Evolutionary conservation across 768 basidiomycete species (phyloP).

Genomic region (Pholiota molesta): DNA sequence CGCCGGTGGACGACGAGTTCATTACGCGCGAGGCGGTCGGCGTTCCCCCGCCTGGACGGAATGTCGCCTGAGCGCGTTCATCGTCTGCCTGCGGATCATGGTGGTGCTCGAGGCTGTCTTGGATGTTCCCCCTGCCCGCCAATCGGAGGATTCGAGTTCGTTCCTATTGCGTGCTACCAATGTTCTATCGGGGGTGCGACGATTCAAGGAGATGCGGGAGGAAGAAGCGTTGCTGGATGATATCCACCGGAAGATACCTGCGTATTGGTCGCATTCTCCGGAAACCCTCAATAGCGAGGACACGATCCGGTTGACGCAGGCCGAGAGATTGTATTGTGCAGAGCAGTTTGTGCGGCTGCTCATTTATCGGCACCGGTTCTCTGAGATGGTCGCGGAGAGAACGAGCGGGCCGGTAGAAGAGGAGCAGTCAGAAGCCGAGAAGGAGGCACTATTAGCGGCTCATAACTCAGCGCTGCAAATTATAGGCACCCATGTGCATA

Average conservation of each 20-base stretch:
- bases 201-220: slow-evolving; percentile 70
- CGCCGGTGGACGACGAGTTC: slow-evolving; percentile 86
- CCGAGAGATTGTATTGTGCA: slow-evolving; percentile 82
- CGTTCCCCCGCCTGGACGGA: slow-evolving; percentile 69
- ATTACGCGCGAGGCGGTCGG: slow-evolving; percentile 75
- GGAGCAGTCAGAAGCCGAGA: slow-evolving; percentile 69
- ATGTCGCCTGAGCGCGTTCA: slow-evolving; percentile 81
- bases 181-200: slow-evolving; percentile 62
- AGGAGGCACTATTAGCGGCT: slow-evolving; percentile 76
- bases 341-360: slow-evolving; percentile 88
- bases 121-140: slow-evolving; percentile 75
- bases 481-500: slow-evolving; percentile 79
- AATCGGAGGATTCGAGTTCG: slow-evolving; percentile 64
- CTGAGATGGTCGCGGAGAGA: slow-evolving; percentile 74
- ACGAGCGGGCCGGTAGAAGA: slow-evolving; percentile 52
- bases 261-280: slow-evolving; percentile 78
- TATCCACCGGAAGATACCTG: slow-evolving; percentile 69
- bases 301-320: slow-evolving; percentile 88
- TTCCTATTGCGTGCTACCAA: slow-evolving; percentile 76
- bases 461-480: slow-evolving; percentile 82
- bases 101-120: slow-evolving; percentile 88
- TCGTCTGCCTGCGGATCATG: slow-evolving; percentile 75
- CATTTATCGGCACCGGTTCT: slow-evolving; percentile 87
- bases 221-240: slow-evolving; percentile 85
- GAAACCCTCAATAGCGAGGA: slow-evolving; percentile 85